Evolutionary conservation across 2,329 filamentous ascomycete species (phyloP).

Genomic region (Hirsutella thompsonii): DNA sequence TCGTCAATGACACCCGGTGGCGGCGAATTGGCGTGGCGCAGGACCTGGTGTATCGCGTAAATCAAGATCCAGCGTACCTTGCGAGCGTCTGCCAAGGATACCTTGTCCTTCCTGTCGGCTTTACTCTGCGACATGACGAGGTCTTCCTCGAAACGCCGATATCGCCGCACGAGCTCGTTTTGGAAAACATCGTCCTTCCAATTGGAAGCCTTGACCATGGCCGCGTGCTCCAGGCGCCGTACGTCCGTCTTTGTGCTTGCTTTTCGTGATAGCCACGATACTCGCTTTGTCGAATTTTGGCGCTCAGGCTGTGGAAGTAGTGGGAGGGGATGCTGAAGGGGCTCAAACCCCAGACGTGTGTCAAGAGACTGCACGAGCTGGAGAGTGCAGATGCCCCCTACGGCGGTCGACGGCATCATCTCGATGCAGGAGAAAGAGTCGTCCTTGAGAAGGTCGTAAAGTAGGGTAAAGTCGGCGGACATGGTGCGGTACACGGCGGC

Average conservation of each 20-base stretch:
- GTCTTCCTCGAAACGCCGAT: conserved; percentile 56
- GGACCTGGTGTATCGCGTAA: conserved; percentile 61
- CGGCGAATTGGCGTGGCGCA: conserved; percentile 48
- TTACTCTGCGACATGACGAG: conserved; percentile 35
- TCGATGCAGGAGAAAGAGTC: conserved; percentile 34
- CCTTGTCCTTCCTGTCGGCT: conserved; percentile 41
- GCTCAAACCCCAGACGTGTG: conserved; percentile 38
- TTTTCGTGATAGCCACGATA: conserved; percentile 28
- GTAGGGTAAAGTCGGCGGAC: conserved; percentile 54
- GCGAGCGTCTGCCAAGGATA: conserved; percentile 48
- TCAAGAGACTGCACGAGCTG: conserved; percentile 60
- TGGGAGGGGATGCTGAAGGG: conserved; percentile 54
- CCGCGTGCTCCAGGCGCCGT: conserved; percentile 36
- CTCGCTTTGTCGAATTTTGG: conserved; percentile 16
- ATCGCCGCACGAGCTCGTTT: conserved; percentile 53
- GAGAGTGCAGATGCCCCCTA: conserved; percentile 56
- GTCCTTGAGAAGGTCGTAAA: conserved; percentile 63
- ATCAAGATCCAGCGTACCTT: conserved; percentile 71
- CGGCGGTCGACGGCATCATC: conserved; percentile 38
- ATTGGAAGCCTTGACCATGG: conserved; percentile 39
- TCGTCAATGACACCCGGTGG: conserved; percentile 49
- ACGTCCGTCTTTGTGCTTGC: conserved; percentile 31
- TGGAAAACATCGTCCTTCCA: conserved; percentile 22
- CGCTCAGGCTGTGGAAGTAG: conserved; percentile 40
- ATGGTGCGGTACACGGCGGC: conserved; percentile 43